Conservation (phyloP, 352 stramenopile species). For the Globisporangium barbulae region DNA sequence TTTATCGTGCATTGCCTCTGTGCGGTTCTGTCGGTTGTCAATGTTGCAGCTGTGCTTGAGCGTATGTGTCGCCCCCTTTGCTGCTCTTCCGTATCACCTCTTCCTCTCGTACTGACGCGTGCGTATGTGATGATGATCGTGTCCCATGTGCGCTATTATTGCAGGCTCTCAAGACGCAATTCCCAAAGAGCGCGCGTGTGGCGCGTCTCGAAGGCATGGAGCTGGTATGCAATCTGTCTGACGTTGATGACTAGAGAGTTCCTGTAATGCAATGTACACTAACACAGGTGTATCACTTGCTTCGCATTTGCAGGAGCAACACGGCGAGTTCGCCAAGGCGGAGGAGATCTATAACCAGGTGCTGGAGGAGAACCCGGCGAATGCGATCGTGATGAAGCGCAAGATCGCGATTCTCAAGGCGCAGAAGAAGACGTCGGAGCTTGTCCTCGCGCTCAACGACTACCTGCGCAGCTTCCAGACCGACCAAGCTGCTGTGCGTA, state of each 20-base stretch:
- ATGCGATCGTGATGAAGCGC: slow-evolving; percentile 56
- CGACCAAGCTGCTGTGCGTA: slow-evolving; percentile 45
- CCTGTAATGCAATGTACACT: too few species aligned
- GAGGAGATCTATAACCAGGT: slow-evolving; percentile 59
- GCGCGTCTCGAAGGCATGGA: slow-evolving; percentile 55
- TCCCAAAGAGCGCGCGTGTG: slow-evolving; percentile 59
- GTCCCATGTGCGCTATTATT: background rate
- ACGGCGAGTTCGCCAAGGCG: slow-evolving; percentile 50
- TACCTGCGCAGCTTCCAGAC: slow-evolving; percentile 57
- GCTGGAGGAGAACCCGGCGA: slow-evolving; percentile 52
- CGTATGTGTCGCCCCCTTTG: background rate
- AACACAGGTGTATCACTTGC: background rate
- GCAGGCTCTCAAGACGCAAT: slow-evolving; percentile 47
- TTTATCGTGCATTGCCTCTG: background rate
- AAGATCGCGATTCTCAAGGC: slow-evolving; percentile 66
- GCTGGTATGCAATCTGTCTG: slow-evolving; percentile 15
- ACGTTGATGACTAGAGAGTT: too few species aligned
- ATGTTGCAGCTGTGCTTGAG: slow-evolving; percentile 15
- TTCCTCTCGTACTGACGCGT: background rate
- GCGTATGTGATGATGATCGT: background rate
- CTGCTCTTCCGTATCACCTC: background rate
- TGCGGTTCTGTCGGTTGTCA: background rate
- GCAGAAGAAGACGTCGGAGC: slow-evolving; percentile 54
- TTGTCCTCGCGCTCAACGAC: slow-evolving; percentile 54
- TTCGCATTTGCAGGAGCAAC: slow-evolving; percentile 29